Evolutionary conservation across 805 yeast genomes (phyloP).

Genomic region (Starmerella bombi): DNA sequence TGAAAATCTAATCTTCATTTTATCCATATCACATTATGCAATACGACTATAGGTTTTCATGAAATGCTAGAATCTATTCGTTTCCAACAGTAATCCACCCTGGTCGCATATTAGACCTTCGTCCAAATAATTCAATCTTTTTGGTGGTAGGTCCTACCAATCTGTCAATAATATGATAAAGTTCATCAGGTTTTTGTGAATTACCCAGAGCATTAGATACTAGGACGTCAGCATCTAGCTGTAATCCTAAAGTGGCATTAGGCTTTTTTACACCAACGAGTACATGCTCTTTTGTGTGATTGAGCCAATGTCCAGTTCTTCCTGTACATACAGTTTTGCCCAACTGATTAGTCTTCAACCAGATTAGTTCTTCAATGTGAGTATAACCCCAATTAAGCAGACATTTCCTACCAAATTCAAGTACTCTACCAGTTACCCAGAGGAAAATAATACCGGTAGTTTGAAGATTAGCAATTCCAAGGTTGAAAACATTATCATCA

Average conservation of each 20-base stretch:
- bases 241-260: conserved; percentile 49
- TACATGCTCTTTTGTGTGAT: conserved; percentile 86
- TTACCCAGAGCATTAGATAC: conserved; percentile 81
- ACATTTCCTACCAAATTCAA: conserved; percentile 73
- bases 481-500: conserved; percentile 54
- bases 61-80: no score
- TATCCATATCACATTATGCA: no score
- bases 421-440: conserved; percentile 94
- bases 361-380: conserved; percentile 65
- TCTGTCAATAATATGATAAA: conserved; percentile 74
- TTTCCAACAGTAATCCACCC: conserved; percentile 59
- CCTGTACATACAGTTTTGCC: conserved; percentile 87
- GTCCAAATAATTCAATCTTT: conserved; percentile 79
- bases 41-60: no score
- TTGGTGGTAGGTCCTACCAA: conserved; percentile 64
- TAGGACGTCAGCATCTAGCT: conserved; percentile 57
- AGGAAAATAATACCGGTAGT: conserved; percentile 70
- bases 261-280: conserved; percentile 71
- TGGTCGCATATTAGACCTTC: conserved; percentile 70
- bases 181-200: conserved; percentile 81
- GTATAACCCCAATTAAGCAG: conserved; percentile 71
- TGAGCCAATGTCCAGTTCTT: conserved; percentile 92
- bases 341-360: conserved; percentile 85
- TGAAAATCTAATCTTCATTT: no score
- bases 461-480: conserved; percentile 58